Conservation (phyloP, 2,329 filamentous ascomycete species). For the Zymoseptoria passerinii region DNA sequence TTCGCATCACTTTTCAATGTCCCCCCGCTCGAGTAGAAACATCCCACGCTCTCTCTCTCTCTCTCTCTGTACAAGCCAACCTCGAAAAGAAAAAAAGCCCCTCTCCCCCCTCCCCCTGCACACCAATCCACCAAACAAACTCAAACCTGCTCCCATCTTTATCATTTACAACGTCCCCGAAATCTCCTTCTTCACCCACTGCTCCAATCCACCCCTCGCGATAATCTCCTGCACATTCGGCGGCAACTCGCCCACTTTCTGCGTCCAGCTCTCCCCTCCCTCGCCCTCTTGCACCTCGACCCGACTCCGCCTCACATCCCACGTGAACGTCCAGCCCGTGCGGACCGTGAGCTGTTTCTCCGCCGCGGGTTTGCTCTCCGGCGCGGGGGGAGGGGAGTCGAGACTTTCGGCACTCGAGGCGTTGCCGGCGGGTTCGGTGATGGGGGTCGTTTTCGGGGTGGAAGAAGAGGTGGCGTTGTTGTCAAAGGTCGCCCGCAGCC, state of each 20-base stretch:
- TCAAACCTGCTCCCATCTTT: no score
- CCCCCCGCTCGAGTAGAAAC: no score
- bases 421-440: constrained; percentile 47
- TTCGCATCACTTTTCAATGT: no score
- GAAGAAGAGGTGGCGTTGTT: constrained; percentile 7
- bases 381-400: constrained; percentile 42
- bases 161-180: constrained; percentile 9
- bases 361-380: constrained; percentile 28
- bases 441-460: constrained; percentile 28
- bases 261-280: constrained; percentile 60
- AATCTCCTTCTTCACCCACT: constrained; percentile 71
- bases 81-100: no score
- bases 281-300: constrained; percentile 64
- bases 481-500: constrained; percentile 54
- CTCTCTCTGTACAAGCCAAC: no score
- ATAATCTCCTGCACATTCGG: constrained; percentile 81
- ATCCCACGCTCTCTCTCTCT: no score
- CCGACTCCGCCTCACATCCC: constrained; percentile 67
- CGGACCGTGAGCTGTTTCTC: constrained; percentile 57
- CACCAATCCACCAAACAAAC: no score
- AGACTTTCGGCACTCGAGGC: constrained; percentile 34
- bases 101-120: no score
- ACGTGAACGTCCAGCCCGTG: constrained; percentile 75
- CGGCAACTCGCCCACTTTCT: constrained; percentile 75
- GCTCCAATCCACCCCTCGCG: constrained; percentile 66